These are phyloP conservation scores for Warburgia ugandensis DNA, from an alignment of 164 flowering plant genomes.

Conservation along the genomic window DNA sequence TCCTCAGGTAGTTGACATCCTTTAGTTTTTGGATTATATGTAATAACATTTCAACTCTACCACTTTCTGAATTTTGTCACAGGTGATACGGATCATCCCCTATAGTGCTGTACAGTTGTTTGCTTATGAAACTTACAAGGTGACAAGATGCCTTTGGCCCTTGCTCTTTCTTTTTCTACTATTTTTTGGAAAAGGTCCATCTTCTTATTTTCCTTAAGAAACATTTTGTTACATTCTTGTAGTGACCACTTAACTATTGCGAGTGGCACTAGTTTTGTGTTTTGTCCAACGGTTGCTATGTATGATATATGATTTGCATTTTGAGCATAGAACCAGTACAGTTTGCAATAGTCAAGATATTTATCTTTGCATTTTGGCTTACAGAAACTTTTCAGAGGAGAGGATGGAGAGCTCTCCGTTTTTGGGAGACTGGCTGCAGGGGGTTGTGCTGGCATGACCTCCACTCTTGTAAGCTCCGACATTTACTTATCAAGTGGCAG, in stretches of 20 bases:
- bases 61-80: slow-evolving; percentile 2
- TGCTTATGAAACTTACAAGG: slow-evolving; percentile 91
- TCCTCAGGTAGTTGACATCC: slow-evolving; percentile 62
- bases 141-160: slow-evolving; percentile 11
- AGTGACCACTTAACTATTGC: too few species aligned
- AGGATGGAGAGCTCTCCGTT: slow-evolving; percentile 78
- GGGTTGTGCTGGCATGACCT: slow-evolving; percentile 99
- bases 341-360: slow-evolving; percentile 4
- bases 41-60: neutral
- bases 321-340: neutral
- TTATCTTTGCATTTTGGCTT: slow-evolving; percentile 8
- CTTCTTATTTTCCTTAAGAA: too few species aligned
- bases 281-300: too few species aligned
- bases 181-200: slow-evolving; percentile 59
- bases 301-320: too few species aligned
- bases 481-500: neutral
- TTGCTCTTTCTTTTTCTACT: slow-evolving; percentile 35
- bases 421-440: slow-evolving; percentile 94
- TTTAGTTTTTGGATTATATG: neutral
- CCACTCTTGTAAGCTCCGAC: slow-evolving; percentile 70
- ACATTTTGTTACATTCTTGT: too few species aligned
- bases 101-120: slow-evolving; percentile 92
- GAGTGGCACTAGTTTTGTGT: too few species aligned
- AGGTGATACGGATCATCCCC: slow-evolving; percentile 88
- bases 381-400: slow-evolving; percentile 70